Evolutionary conservation across 495 filamentous ascomycete species (phyloP).

Genomic region (Lophiostoma macrostomum): DNA sequence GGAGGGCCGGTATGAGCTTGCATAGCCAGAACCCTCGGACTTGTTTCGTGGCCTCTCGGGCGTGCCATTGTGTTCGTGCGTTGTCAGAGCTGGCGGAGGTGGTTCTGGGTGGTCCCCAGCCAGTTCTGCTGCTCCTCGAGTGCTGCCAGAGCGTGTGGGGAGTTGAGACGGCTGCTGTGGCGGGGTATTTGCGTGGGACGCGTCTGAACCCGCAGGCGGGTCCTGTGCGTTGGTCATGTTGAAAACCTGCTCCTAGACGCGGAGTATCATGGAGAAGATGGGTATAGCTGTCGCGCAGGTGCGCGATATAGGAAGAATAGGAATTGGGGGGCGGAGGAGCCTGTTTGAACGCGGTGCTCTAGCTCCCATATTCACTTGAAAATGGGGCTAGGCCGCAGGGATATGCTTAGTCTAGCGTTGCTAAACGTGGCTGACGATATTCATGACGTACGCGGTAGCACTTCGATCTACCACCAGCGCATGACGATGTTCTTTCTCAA

Average conservation of each 20-base stretch:
- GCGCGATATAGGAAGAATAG: neutral
- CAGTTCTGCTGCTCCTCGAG: neutral
- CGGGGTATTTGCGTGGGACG: conserved; percentile 2
- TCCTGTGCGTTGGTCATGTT: conserved; percentile 14
- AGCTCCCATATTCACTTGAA: neutral
- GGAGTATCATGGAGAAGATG: conserved; percentile 14
- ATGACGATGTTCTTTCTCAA: too few relatives aligned
- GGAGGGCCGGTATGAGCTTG: conserved; percentile 24
- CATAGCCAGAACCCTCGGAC: conserved; percentile 24
- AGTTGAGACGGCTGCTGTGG: too few relatives aligned
- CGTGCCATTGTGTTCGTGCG: neutral
- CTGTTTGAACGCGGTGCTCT: neutral
- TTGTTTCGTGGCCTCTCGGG: conserved; percentile 10
- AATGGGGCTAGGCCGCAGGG: too few relatives aligned
- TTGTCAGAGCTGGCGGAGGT: neutral
- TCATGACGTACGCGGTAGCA: too few relatives aligned
- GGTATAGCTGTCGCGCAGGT: too few relatives aligned
- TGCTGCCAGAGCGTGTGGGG: conserved; percentile 4
- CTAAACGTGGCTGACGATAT: too few relatives aligned
- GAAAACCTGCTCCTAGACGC: neutral
- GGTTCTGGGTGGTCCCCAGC: conserved; percentile 1
- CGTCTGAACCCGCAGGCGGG: neutral
- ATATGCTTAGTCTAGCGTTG: too few relatives aligned
- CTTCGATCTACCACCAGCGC: too few relatives aligned
- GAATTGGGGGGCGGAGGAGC: conserved; percentile 1